Evolutionary conservation across 2,329 filamentous ascomycete species (phyloP).

Genomic region (Parafenestella ontariensis): DNA sequence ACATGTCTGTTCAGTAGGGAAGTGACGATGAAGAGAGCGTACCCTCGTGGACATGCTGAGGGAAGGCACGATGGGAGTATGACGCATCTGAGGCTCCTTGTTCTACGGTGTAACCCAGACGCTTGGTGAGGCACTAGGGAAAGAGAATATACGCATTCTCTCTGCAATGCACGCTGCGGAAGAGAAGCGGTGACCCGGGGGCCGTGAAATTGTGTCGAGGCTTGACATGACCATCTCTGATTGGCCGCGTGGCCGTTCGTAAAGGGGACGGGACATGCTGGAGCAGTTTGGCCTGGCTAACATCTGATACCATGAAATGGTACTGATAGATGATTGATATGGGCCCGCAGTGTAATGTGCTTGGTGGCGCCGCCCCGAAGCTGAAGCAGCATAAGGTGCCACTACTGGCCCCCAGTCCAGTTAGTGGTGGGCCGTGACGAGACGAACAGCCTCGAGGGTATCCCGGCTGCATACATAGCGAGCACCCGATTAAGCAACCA

Average conservation of each 20-base stretch:
- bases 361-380: neutral
- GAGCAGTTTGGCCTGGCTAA: neutral
- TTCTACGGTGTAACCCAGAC: neutral
- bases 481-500: neutral
- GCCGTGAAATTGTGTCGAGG: conserved; percentile 16
- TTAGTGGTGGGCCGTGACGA: neutral
- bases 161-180: neutral
- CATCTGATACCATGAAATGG: conserved; percentile 8
- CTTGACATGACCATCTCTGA: conserved; percentile 14
- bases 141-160: neutral
- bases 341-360: neutral
- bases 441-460: neutral
- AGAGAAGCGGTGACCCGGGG: conserved; percentile 9
- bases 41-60: neutral
- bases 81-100: neutral
- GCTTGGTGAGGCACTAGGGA: neutral
- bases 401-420: too few relatives aligned
- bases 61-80: conserved; percentile 9
- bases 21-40: neutral
- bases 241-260: conserved; percentile 15
- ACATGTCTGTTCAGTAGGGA: neutral
- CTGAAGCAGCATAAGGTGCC: neutral
- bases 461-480: neutral
- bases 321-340: neutral
- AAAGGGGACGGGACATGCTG: conserved; percentile 7